Evolutionary conservation across 371 early-diverging fungal genomes (phyloP).

Genomic region (Mucor sp.): DNA sequence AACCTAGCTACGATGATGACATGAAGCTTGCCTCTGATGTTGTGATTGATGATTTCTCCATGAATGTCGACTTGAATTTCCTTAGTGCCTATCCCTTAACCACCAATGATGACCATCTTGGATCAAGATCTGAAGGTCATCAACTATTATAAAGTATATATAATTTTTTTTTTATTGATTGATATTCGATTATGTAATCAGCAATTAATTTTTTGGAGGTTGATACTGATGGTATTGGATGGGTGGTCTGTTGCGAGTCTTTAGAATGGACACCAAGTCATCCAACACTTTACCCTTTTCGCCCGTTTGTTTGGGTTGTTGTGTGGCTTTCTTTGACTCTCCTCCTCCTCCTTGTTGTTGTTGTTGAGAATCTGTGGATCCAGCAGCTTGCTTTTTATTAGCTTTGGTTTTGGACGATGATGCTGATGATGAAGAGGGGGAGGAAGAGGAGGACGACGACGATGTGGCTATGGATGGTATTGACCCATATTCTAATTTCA

Average conservation of each 20-base stretch:
- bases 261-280: slow-evolving; percentile 26
- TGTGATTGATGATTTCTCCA: slow-evolving; percentile 3
- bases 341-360: too few relatives aligned
- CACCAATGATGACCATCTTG: background rate
- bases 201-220: slow-evolving; percentile 2
- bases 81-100: background rate
- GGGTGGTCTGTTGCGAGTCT: slow-evolving; percentile 25
- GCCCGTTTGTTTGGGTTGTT: background rate
- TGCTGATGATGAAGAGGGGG: background rate
- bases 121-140: slow-evolving; percentile 23
- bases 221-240: slow-evolving; percentile 21
- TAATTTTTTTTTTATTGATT: background rate
- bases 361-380: background rate
- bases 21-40: background rate
- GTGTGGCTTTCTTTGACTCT: background rate
- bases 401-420: background rate
- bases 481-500: slow-evolving; percentile 2
- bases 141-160: slow-evolving; percentile 17
- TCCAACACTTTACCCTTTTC: slow-evolving; percentile 27
- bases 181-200: slow-evolving; percentile 8
- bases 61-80: slow-evolving; percentile 12
- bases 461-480: background rate
- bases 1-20: slow-evolving; percentile 17
- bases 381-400: background rate
- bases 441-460: background rate